Evolutionary conservation across 1,284 basidiomycete genomes (phyloP), one percentile per base, ranked within the genome.

Genomic region (Albatrellus sp.): DNA sequence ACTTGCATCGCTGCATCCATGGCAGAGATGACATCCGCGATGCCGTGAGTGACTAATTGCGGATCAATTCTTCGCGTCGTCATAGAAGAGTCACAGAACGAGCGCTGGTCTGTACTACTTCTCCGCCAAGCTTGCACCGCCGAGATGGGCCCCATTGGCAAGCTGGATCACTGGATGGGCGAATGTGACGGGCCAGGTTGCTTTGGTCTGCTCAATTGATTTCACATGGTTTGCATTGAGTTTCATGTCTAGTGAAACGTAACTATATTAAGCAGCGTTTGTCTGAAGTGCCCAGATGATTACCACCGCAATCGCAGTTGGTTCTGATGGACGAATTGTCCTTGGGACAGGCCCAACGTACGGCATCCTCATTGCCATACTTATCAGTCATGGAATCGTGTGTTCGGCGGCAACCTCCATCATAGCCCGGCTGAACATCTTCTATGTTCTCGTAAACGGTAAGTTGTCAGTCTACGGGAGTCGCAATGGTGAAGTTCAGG

Each of bases 141-240:
- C 66, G 13, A 63, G 65, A 51, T 73, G 75, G 48, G 65, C 76
- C 5, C 67, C 78, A 2, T 58, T 84, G 30, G 77, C 78, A 1
- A 79, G 77, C 52, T 84, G 82, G 81, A 75, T 85, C 40, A 84
- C 80, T n/a, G 70, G 72, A 2, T 79, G 76, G 77, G 74, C 74
- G 8, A 79, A 77, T 49, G 64, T 77, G 37, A 74, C 70, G 2
- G 71, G 74, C n/a, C 73, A 75, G 55, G 60, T 75, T 11, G 70
- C 78, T 1, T 68, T 82, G 9, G 77, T 84, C 30, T 81, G 77
- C 53, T 82, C 79, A 3, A 84, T 85, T 44, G 81, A 84, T 55
- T 85, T 77, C 49, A 81, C 80, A 16, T 78, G 78, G 72, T 70
- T 39, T 19, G 66, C 42, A 16, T 8, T 24, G n/a, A n/a, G n/a